Base-by-base conservation (phyloP, 23 red algal genomes). In the Cyanidium caldarium region DNA sequence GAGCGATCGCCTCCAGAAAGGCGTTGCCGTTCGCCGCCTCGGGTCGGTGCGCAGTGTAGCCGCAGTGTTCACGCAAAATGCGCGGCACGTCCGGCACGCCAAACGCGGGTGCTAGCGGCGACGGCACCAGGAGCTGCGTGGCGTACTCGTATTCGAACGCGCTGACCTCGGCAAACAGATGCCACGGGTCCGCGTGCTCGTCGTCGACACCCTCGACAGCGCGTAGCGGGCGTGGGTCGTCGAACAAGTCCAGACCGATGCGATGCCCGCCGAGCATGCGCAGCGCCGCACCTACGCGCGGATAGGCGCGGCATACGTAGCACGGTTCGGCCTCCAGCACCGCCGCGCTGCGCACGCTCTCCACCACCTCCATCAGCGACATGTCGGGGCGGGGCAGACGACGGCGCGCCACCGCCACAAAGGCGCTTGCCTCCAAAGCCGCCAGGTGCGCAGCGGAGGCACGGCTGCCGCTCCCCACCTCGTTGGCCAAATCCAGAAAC, bases 151-250 rank as follows among this genome's bases (percentile, higher is more conserved):
- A 61, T 28, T 61, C 51, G 3, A 61, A 28, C 51, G n/a, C 19
- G 51, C 31, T 28, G 13, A 28, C 23, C 23, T 61, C 51, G 23
- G 51, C 51, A 28, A 61, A 61, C n/a, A 61, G 51, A 25, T 61
- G 51, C 51, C 51, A 61, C 51, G 51, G 51, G 13, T 61, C 51
- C 51, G 51, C 13, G n/a, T n/a, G n/a, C n/a, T n/a, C n/a, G 51
- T 61, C 51, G 21, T 28, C 3, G n/a, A 25, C 7, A 5, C 23
- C 51, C 13, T 5, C 7, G 7, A 12, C 10, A 16, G 51, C 7
- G 7, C n/a, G n/a, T 14, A 28, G 7, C 51, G 51, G 23, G 7
- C 23, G 51, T 28, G 51, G 5, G 5, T 28, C 13, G 13, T 5
- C 23, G 31, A 61, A 61, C 51, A 28, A 16, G 31, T 28, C 51